Base-by-base conservation (phyloP, 768 basidiomycete genomes). In the Nidularia pulvinata region DNA sequence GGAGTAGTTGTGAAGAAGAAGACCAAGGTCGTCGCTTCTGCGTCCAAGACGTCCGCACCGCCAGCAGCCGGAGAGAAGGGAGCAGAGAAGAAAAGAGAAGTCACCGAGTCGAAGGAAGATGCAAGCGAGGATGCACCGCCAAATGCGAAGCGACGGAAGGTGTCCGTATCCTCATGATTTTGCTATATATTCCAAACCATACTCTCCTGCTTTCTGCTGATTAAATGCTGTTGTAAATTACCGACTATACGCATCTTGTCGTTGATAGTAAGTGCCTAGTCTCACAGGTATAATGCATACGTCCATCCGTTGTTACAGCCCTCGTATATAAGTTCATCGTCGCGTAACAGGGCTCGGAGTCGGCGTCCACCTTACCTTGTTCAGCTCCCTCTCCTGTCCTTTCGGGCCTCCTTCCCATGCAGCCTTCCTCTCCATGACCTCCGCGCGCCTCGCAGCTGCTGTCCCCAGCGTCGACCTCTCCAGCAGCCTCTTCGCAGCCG, bases 1-100 rank as follows among this genome's bases (percentile, higher is more conserved):
- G 91, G 91, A 16, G 87, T 92, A 6, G 72, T 93, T 13, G 83
- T 91, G 48, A 93, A 91, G 75, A 92, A 86, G 68, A 91, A 83
- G 65, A 54, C 74, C 11, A 90, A 87, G 62, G 43, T 75, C 33
- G 46, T 61, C 5, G 25, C 46, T 11, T 22, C 45, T 46, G 45
- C 7, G 45, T n/a, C n/a, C n/a, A n/a, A n/a, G n/a, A n/a, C n/a
- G n/a, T n/a, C n/a, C n/a, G 43, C 47, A 22, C 33, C 54, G 3
- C 22, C 62, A 50, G 60, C 36, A 46, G 49, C 66, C 16, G 44
- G 62, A 44, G 57, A 61, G 30, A 51, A 59, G 33, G 34, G 54
- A 7, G 3, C 61, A 22, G 54, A 63, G 48, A 44, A 57, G 32
- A 57, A 59, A 52, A 33, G 43, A 37, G 55, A 66, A 51, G 48